phyloP scores from a whole-genome alignment of 1,284 basidiomycete species.

The Marasmius sp. region DNA sequence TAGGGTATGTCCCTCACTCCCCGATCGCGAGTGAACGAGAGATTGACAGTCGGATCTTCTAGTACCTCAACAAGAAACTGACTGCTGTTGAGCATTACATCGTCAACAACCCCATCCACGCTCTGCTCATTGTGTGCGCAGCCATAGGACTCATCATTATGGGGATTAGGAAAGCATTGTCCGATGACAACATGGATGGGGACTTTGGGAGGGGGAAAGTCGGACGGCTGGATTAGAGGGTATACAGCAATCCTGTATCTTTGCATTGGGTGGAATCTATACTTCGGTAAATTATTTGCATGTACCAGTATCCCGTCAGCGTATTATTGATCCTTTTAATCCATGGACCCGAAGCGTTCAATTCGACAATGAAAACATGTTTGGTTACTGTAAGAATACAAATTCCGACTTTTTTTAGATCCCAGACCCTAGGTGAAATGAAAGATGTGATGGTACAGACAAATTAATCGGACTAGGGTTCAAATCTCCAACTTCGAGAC shows the following conservation, averaged over 20 bases:
- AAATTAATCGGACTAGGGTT: no score
- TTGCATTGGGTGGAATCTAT: background rate
- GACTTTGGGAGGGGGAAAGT: slow-evolving; percentile 2
- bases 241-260: background rate
- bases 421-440: no score
- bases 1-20: slow-evolving; percentile 44
- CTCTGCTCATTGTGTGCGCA: slow-evolving; percentile 27
- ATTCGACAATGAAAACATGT: no score
- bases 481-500: no score
- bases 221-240: slow-evolving; percentile 1
- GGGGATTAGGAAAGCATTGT: slow-evolving; percentile 7
- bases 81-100: slow-evolving; percentile 44
- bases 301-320: background rate
- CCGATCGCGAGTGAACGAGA: background rate
- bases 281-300: background rate
- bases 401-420: no score
- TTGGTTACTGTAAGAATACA: no score
- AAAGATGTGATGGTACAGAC: no score
- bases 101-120: slow-evolving; percentile 35
- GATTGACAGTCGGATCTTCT: slow-evolving; percentile 8
- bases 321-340: no score
- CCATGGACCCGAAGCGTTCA: no score
- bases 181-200: slow-evolving; percentile 10
- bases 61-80: slow-evolving; percentile 56
- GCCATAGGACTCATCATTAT: slow-evolving; percentile 21